These are phyloP conservation scores for Poteriospumella lacustris DNA, from an alignment of 108 stramenopile genomes.

Conservation along the genomic window DNA sequence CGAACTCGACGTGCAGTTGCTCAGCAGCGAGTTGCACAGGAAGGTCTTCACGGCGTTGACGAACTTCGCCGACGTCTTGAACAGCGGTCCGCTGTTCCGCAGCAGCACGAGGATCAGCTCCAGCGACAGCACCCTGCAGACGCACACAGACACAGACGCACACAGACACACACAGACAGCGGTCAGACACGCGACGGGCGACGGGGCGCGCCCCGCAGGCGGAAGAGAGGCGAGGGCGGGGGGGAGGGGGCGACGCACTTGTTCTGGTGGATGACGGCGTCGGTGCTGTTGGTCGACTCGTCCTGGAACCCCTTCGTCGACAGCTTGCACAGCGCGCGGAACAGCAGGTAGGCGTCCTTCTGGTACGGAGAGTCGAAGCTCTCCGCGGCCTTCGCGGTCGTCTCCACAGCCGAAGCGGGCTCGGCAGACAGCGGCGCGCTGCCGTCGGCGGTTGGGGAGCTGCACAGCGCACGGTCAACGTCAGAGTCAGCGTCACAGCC, in stretches of 20 bases:
- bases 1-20: constrained; percentile 79
- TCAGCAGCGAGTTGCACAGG: constrained; percentile 80
- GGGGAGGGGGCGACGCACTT: constrained; percentile 23
- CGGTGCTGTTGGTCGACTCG: neutral
- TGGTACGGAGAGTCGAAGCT: constrained; percentile 77
- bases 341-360: constrained; percentile 85
- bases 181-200: neutral
- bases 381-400: neutral
- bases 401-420: neutral
- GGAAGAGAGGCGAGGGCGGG: constrained; percentile 59
- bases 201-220: constrained; percentile 40
- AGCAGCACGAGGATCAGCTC: constrained; percentile 84
- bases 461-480: too few species aligned
- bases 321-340: constrained; percentile 87
- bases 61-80: constrained; percentile 66
- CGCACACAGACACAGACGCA: constrained; percentile 28
- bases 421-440: too few species aligned
- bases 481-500: too few species aligned
- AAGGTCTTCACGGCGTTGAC: constrained; percentile 80
- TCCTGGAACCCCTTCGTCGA: constrained; percentile 63
- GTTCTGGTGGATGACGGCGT: constrained; percentile 22
- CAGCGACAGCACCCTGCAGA: constrained; percentile 80
- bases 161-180: neutral
- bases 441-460: neutral
- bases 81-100: constrained; percentile 60